Conservation (phyloP, 352 stramenopile species). For the Saprolegnia diclina region DNA sequence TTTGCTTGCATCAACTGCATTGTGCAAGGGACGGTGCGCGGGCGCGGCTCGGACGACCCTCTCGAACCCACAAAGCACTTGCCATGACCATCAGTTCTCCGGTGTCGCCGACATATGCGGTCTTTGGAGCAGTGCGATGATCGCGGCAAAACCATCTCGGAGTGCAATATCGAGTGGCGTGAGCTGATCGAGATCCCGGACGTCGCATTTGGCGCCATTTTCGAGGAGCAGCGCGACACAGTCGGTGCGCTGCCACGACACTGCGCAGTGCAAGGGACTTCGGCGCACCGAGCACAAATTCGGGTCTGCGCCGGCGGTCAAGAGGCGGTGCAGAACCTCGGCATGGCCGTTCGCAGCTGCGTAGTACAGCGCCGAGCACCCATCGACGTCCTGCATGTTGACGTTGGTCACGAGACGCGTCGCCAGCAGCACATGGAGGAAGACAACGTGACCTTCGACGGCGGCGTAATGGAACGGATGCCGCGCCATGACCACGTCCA, state of each 20-base stretch:
- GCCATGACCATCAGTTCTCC: no score
- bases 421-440: constrained; percentile 48
- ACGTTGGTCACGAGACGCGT: constrained; percentile 52
- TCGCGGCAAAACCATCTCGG: background rate
- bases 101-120: no score
- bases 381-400: constrained; percentile 55
- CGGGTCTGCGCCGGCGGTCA: constrained; percentile 41
- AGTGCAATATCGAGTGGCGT: constrained; percentile 38
- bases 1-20: no score
- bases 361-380: constrained; percentile 70
- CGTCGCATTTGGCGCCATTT: constrained; percentile 34
- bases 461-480: constrained; percentile 78
- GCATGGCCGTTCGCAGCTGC: constrained; percentile 58
- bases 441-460: constrained; percentile 55
- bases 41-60: no score
- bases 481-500: constrained; percentile 74
- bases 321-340: constrained; percentile 45
- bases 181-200: constrained; percentile 39
- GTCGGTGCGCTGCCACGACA: constrained; percentile 60
- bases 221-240: constrained; percentile 51
- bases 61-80: no score
- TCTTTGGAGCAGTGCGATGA: background rate
- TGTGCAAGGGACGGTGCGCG: no score
- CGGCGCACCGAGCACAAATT: constrained; percentile 57
- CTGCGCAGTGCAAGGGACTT: constrained; percentile 64